These are phyloP conservation scores for Tricholoma bakamatsutake DNA, from an alignment of 768 basidiomycete genomes.

Conservation along the genomic window DNA sequence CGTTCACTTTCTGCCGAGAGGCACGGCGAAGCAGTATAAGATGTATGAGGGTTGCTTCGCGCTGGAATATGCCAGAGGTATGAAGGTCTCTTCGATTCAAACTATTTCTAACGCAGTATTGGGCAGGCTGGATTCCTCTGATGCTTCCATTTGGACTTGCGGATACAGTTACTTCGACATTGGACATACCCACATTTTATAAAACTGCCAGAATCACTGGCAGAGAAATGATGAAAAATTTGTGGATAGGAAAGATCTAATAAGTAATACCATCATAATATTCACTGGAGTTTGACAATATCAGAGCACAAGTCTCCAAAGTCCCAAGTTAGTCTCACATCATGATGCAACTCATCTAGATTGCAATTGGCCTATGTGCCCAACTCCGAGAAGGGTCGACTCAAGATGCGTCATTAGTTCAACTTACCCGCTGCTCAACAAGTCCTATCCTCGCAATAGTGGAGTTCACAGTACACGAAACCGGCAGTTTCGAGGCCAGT, in stretches of 20 bases:
- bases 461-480: no score
- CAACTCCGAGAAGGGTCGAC: no score
- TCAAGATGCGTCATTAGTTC: no score
- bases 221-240: conserved; percentile 77
- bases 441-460: no score
- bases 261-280: not conserved
- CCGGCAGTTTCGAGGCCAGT: no score
- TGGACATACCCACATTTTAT: conserved; percentile 81
- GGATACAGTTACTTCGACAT: conserved; percentile 81
- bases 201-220: conserved; percentile 73
- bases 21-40: conserved; percentile 92
- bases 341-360: no score
- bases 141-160: conserved; percentile 95
- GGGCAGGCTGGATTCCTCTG: conserved; percentile 91
- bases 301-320: no score
- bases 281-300: not conserved
- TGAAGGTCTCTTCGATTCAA: conserved; percentile 14
- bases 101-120: not conserved
- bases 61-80: conserved; percentile 90
- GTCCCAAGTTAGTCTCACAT: no score
- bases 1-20: conserved; percentile 79
- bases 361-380: no score
- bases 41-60: conserved; percentile 97
- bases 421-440: no score
- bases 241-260: conserved; percentile 85